Evolutionary conservation across 2,329 filamentous ascomycete genomes (phyloP), one percentile per base, ranked within the genome.

Genomic region (Sarocladiaceae sp.): DNA sequence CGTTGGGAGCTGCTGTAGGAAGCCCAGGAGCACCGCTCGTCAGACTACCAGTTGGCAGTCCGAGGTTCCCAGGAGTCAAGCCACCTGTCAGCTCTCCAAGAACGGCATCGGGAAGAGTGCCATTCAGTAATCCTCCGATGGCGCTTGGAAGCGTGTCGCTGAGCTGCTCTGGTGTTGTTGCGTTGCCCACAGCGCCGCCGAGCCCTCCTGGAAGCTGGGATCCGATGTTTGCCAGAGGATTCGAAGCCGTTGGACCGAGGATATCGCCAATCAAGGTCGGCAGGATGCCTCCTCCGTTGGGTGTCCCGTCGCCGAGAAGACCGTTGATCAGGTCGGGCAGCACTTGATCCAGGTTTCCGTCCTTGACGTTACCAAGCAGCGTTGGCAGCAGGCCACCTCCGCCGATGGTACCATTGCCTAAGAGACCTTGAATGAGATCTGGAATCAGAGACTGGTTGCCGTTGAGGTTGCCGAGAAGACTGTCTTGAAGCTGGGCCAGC

Each of bases 211-310:
- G 40, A 18, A 43, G 40, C 16, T 20, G 12, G 6, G 26, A 9
- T 10, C 40, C 40, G 20, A 43, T 43, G 40, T 43, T 43, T 4
- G 15, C 40, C 26, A 43, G 27, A 9, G 40, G 40, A 19, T 43
- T 33, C 10, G 21, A 15, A 6, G 40, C 40, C 13, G 9, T 23
- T 6, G 40, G 40, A 4, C 40, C 40, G 18, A 43, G 18, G 27
- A 43, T 43, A 11, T 18, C 29, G 9, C 15, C 33, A 19, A 33
- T 43, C 3, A 43, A 27, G 9, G 19, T 24, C 4, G 40, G 40
- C 6, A 43, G 27, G 18, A 43, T 43, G 19, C 40, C 27, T 10
- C 40, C 40, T 18, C 40, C 40, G 10, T 32, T 21, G 26, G 40
- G 21, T 7, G 40, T 43, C 12, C 40, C 40, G 23, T 43, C 18